A percentile compares a stretch with the other conserved stretches of the same genome.
Conservation (phyloP, 306 rosid species). For the Spatholobus suberectus region DNA sequence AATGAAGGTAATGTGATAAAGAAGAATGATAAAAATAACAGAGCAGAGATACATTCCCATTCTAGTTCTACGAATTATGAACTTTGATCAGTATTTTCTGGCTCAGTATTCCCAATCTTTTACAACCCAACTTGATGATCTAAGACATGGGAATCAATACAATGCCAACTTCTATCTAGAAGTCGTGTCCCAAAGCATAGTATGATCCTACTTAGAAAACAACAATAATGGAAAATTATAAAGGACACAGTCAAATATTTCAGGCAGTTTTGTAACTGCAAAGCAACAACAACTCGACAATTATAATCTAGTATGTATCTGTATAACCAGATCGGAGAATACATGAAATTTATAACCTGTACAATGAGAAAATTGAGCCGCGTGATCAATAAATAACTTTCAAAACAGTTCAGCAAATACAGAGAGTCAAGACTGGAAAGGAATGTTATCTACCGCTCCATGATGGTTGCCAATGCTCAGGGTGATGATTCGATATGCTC, state of each 20-base stretch:
- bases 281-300: neutral
- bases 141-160: neutral
- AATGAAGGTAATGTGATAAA: neutral
- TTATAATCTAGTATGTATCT: neutral
- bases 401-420: neutral
- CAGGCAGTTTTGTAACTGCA: neutral
- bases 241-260: conserved; percentile 11
- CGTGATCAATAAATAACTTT: neutral
- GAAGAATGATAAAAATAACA: neutral
- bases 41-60: neutral
- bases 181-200: conserved; percentile 7
- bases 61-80: neutral
- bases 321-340: neutral
- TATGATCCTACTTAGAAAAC: neutral
- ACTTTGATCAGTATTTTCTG: conserved; percentile 27
- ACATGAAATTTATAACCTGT: neutral
- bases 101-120: neutral
- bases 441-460: conserved; percentile 72
- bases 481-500: conserved; percentile 91
- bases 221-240: neutral
- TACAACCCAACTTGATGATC: neutral
- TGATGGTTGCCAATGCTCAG: conserved; percentile 96
- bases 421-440: neutral
- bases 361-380: neutral
- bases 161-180: conserved; percentile 1